phyloP scores from a whole-genome alignment of 83 land plant genomes.

The Picea abies region DNA sequence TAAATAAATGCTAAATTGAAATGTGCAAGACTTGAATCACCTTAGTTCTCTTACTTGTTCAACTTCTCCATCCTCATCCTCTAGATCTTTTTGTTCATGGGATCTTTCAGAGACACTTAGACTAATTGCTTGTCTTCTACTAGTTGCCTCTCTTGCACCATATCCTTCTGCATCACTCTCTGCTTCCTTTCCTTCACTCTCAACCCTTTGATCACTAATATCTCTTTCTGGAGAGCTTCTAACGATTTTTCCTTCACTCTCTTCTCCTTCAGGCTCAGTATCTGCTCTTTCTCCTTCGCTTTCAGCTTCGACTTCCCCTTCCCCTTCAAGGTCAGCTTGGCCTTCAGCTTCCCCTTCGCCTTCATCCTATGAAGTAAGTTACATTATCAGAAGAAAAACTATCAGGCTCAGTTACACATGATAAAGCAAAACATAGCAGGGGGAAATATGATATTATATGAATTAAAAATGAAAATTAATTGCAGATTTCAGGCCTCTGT shows the following conservation, averaged over 20 bases:
- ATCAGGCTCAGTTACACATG: neutral
- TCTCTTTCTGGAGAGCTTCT: conserved; percentile 82
- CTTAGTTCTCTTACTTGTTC: conserved; percentile 35
- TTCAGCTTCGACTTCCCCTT: conserved; percentile 69
- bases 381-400: neutral
- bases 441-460: neutral
- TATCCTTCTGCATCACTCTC: conserved; percentile 84
- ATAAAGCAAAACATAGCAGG: neutral
- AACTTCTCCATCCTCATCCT: conserved; percentile 65
- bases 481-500: too few relatives aligned
- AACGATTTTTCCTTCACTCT: conserved; percentile 77
- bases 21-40: conserved; percentile 12
- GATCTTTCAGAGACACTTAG: conserved; percentile 84
- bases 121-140: conserved; percentile 61
- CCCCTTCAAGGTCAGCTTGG: conserved; percentile 67
- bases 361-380: conserved; percentile 10
- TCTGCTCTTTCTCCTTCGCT: conserved; percentile 72
- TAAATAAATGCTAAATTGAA: neutral
- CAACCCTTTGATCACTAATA: conserved; percentile 50
- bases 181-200: conserved; percentile 59
- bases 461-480: too few relatives aligned
- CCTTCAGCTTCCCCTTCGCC: conserved; percentile 30
- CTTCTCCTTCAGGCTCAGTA: conserved; percentile 58
- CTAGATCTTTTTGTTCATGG: conserved; percentile 49
- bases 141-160: conserved; percentile 61